phyloP scores from a whole-genome alignment of 2,329 filamentous ascomycete genomes.

The Sordariomycetes sp. region DNA sequence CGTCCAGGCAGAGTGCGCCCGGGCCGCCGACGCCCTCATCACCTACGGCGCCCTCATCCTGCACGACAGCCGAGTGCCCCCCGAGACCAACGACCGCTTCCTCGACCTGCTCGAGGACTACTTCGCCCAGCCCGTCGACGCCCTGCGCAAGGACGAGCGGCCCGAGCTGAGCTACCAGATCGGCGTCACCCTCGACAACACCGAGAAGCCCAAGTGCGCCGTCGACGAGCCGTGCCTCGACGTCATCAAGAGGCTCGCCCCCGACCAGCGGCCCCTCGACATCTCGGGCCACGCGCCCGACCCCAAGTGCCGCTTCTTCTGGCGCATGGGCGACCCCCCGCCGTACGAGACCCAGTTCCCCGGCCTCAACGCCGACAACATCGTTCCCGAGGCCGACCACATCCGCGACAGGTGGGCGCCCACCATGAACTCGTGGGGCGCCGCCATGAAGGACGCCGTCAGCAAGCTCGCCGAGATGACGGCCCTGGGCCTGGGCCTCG shows the following conservation, averaged over 20 bases:
- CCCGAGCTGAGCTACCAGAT: slow-evolving; percentile 52
- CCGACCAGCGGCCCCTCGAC: slow-evolving; percentile 47
- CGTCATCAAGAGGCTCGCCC: slow-evolving; percentile 44
- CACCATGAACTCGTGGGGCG: slow-evolving; percentile 48
- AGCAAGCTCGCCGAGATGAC: slow-evolving; percentile 49
- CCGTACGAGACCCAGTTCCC: slow-evolving; percentile 48
- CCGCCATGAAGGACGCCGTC: slow-evolving; percentile 51
- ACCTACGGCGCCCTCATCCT: slow-evolving; percentile 51
- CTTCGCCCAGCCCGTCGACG: slow-evolving; percentile 45
- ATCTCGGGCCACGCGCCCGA: slow-evolving; percentile 47
- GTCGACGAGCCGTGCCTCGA: slow-evolving; percentile 51
- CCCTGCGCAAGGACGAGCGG: slow-evolving; percentile 40
- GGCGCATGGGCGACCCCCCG: slow-evolving; percentile 45
- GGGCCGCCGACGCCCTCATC: slow-evolving; percentile 47
- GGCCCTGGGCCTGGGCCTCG: slow-evolving; percentile 45
- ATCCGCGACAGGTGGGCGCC: slow-evolving; percentile 43
- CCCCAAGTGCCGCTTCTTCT: slow-evolving; percentile 56
- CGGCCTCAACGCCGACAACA: slow-evolving; percentile 43
- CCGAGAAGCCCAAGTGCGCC: slow-evolving; percentile 54
- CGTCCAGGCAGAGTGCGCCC: slow-evolving; percentile 40
- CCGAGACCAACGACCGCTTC: slow-evolving; percentile 45
- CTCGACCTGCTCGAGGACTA: slow-evolving; percentile 57
- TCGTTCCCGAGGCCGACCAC: slow-evolving; percentile 38
- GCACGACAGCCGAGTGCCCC: slow-evolving; percentile 49
- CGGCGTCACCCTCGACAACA: slow-evolving; percentile 53